Base-by-base conservation (phyloP, 1,284 basidiomycete species). In the Ganoderma sinense region DNA sequence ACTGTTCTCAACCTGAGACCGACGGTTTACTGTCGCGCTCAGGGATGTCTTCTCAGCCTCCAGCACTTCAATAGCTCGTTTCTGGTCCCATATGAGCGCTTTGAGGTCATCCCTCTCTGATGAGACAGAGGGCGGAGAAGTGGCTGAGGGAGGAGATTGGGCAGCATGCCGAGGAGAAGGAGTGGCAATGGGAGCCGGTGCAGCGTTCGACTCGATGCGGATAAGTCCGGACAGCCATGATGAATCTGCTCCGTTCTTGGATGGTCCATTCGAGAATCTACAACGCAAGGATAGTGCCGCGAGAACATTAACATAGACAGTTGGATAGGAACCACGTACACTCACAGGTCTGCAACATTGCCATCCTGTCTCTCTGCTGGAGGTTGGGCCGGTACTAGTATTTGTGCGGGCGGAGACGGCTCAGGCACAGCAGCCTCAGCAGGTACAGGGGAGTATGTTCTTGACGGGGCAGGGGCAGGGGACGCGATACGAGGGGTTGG, bases 41-140 rank as follows among this genome's bases (percentile, higher is more conserved):
- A 94, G 81, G 11, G 87, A 84, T 14, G 87, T 85, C 78, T 93
- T 94, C 77, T 94, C 92, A 3, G 89, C 87, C 40, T 94, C 91
- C 7, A 94, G 82, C 31, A 90, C 77, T 43, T 89, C 84, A 64
- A 94, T 91, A 0, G 89, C 90, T 72, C 88, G 87, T 70, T 87
- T 87, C 72, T 90, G 89, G 73, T 86, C 91, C 74, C 87, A 82
- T 40, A 86, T 78, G 41, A 80, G 74, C 5, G 73, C 65, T n/a
- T 55, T 23, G 4, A 83, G 78, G 59, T 80, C 79, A 40, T 82
- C 78, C 8, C 84, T 77, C 43, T 81, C 76, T 33, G 62, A 71
- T 23, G 74, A 65, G 36, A 53, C 66, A 20, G 66, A 67, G 41
- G 65, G 73, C 43, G 68, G 69, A 16, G 66, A 71, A 45, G 56